Evolutionary conservation across 129 eudicot genomes (phyloP), one percentile per base, ranked within the genome.

Genomic region (Solidago caesia): DNA sequence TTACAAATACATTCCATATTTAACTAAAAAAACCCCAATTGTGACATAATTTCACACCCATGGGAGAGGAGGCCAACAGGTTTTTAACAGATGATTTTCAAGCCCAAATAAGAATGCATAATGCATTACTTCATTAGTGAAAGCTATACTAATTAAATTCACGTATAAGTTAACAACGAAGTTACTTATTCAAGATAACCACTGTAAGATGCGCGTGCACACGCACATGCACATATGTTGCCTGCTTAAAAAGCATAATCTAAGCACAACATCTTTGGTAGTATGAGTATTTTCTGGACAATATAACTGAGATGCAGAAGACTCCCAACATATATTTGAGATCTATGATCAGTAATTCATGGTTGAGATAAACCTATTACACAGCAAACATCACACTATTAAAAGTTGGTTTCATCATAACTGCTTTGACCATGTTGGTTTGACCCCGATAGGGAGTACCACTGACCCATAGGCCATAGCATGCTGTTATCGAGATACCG

Each of bases 11-110:
- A 74, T 47, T 74, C 48, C 13, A 63, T 33, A 74, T 7, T 21
- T 67, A 45, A 56, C 67, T 15, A 45, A 74, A 33, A n/a, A 73
- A 74, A 65, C 33, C 27, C 48, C 42, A 64, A 12, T 16, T 16
- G 29, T 75, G 63, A 75, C 25, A 9, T 66, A 46, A 44, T 52
- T 75, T 65, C 21, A 64, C 48, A 13, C 44, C 29, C 51, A 8
- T 39, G 6, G 8, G 33, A 51, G 9, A 64, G 42, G 64, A 51
- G 71, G 64, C 79, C 71, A 75, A 49, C 53, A 75, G n/a, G 44
- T 44, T 64, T 47, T 63, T 75, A 44, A 46, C 39, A 39, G 44
- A 11, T 9, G 43, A 65, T 43, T 12, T 49, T 65, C 55, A 65
- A 47, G 65, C 66, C 58, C 52, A 47, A 48, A 63, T 68, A 64